phyloP scores from a whole-genome alignment of 768 basidiomycete genomes.

The Boletus sp. region DNA sequence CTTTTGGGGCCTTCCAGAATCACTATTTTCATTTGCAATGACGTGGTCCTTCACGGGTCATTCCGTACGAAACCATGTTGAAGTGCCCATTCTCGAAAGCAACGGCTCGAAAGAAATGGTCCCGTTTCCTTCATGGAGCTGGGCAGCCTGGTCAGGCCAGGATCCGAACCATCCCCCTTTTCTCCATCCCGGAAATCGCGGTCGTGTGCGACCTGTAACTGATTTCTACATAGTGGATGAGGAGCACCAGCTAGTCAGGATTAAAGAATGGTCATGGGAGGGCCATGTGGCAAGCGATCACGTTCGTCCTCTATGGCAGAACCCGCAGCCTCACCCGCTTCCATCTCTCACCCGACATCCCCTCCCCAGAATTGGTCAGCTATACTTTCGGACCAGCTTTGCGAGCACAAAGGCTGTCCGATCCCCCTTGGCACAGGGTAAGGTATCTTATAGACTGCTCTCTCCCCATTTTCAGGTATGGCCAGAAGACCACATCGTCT shows the following conservation, averaged over 20 bases:
- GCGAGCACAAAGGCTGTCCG: neutral
- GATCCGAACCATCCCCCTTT: neutral
- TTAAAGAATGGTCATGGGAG: neutral
- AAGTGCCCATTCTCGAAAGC: neutral
- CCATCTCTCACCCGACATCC: neutral
- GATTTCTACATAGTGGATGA: slow-evolving; percentile 7
- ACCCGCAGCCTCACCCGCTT: neutral
- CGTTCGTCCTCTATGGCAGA: neutral
- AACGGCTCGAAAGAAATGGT: slow-evolving; percentile 4
- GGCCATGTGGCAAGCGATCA: neutral
- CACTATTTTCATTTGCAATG: slow-evolving; percentile 7
- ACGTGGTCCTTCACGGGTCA: slow-evolving; percentile 1
- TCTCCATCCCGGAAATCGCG: neutral
- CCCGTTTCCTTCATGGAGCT: too few species aligned
- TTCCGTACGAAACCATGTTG: neutral
- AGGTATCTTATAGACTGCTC: neutral
- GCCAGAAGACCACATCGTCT: too few species aligned
- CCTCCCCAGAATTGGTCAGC: neutral
- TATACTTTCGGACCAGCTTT: slow-evolving; percentile 15
- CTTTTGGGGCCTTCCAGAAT: too few species aligned
- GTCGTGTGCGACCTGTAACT: neutral
- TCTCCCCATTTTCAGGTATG: too few species aligned
- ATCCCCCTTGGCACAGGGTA: neutral
- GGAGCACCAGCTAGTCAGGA: neutral
- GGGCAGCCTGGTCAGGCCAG: too few species aligned